These are phyloP conservation scores for Meyerozyma carpophila DNA, from an alignment of 1,139 yeast species.

Conservation along the genomic window DNA sequence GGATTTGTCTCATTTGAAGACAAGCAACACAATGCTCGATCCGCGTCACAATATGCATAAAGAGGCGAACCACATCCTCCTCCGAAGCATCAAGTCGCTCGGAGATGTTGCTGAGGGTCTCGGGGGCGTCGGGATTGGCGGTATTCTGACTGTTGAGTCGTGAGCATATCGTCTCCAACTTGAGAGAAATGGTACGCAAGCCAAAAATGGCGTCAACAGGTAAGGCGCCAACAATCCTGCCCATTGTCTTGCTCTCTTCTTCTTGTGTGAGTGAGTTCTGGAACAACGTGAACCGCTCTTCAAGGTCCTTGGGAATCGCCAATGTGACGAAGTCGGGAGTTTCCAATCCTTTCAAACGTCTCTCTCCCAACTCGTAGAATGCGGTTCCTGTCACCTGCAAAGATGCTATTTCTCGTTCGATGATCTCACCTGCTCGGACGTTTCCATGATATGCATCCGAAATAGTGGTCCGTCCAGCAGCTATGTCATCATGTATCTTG, in stretches of 20 bases:
- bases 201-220: constrained; percentile 43
- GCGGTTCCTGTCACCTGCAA: constrained; percentile 67
- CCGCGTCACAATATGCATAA: constrained; percentile 60
- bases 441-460: constrained; percentile 61
- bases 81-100: constrained; percentile 20
- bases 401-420: constrained; percentile 63
- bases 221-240: constrained; percentile 33
- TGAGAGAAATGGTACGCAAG: constrained; percentile 42
- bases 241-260: constrained; percentile 13
- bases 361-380: constrained; percentile 75
- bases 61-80: constrained; percentile 39
- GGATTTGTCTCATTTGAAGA: constrained; percentile 29
- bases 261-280: constrained; percentile 22
- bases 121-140: not conserved
- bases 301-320: constrained; percentile 64
- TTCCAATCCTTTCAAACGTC: constrained; percentile 89
- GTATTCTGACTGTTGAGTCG: not conserved
- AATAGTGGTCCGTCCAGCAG: constrained; percentile 31
- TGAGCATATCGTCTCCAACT: constrained; percentile 47
- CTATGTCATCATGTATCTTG: constrained; percentile 45
- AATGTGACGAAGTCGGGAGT: constrained; percentile 84
- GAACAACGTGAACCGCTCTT: constrained; percentile 49
- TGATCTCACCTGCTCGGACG: constrained; percentile 53
- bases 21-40: constrained; percentile 50
- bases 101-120: constrained; percentile 14